Percentiles rank a stretch among this genome's conserved stretches.
Evolutionary conservation across 192 early-diverging fungal genomes (phyloP).

Genomic region (Linnemannia schmuckeri): DNA sequence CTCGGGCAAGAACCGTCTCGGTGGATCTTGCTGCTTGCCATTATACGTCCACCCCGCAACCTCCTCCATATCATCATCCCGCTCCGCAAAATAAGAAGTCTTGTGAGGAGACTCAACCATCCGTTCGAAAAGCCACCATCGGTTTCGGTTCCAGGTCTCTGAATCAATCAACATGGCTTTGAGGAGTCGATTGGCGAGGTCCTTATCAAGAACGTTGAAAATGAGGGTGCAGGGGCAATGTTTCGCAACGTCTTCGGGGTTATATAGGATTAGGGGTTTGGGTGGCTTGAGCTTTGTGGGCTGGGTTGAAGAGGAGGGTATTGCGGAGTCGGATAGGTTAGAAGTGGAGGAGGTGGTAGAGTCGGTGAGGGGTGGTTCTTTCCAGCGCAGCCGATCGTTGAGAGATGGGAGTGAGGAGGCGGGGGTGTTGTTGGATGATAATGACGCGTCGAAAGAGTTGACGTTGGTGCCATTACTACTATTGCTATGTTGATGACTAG

Average conservation of each 20-base stretch:
- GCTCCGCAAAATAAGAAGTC: slow-evolving; percentile 46
- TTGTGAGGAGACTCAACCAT: slow-evolving; percentile 56
- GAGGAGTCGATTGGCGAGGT: slow-evolving; percentile 44
- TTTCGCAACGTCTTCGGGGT: slow-evolving; percentile 42
- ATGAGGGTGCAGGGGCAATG: slow-evolving; percentile 52
- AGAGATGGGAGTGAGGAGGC: slow-evolving; percentile 33
- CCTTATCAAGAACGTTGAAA: slow-evolving; percentile 46
- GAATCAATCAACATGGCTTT: slow-evolving; percentile 49
- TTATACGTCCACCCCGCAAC: slow-evolving; percentile 47
- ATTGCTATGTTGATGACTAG: background rate
- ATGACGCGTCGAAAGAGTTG: background rate
- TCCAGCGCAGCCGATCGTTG: slow-evolving; percentile 50
- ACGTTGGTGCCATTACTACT: too few species aligned
- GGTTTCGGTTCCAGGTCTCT: slow-evolving; percentile 53
- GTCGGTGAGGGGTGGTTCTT: slow-evolving; percentile 2
- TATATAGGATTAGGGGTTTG: slow-evolving; percentile 46
- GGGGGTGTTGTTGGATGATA: background rate
- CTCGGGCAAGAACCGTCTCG: slow-evolving; percentile 47
- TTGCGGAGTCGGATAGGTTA: background rate
- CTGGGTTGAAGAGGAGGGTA: background rate
- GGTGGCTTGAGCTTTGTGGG: slow-evolving; percentile 21
- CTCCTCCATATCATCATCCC: slow-evolving; percentile 33
- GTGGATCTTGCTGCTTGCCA: slow-evolving; percentile 28
- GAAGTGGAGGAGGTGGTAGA: background rate
- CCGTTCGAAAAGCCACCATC: slow-evolving; percentile 58